A percentile compares a stretch with the other conserved stretches of the same genome.
Conservation (phyloP, 2,329 filamentous ascomycete genomes). For the Rugonectria rugulosa region DNA sequence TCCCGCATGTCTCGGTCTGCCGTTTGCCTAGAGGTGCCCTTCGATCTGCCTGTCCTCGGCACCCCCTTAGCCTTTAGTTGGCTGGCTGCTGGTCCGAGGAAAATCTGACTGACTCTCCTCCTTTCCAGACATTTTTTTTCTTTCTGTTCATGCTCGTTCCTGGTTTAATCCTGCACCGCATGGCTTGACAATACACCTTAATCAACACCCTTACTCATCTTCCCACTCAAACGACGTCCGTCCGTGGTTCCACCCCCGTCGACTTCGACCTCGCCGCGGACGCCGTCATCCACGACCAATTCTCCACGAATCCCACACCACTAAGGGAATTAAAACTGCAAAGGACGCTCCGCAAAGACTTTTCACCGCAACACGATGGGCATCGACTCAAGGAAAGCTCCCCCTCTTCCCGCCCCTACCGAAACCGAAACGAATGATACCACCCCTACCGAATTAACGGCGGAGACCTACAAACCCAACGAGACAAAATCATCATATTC, state of each 20-base stretch:
- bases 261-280: slow-evolving; percentile 4
- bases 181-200: slow-evolving; percentile 40
- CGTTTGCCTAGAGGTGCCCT: slow-evolving; percentile 20
- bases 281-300: not conserved
- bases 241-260: slow-evolving; percentile 26
- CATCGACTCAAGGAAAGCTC: slow-evolving; percentile 62
- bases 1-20: not conserved
- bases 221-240: slow-evolving; percentile 20
- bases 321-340: slow-evolving; percentile 23
- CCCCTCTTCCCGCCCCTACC: slow-evolving; percentile 80
- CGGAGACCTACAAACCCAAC: slow-evolving; percentile 72
- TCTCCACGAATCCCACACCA: slow-evolving; percentile 29
- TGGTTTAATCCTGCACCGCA: slow-evolving; percentile 36
- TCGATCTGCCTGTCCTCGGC: slow-evolving; percentile 19
- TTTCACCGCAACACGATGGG: slow-evolving; percentile 56
- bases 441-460: slow-evolving; percentile 67
- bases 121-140: slow-evolving; percentile 31
- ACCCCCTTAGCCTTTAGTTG: slow-evolving; percentile 23
- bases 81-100: slow-evolving; percentile 15
- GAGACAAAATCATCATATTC: slow-evolving; percentile 79
- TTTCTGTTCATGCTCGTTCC: slow-evolving; percentile 25
- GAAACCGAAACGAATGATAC: slow-evolving; percentile 70
- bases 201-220: slow-evolving; percentile 28
- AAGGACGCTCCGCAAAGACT: slow-evolving; percentile 28
- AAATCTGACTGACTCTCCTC: slow-evolving; percentile 29